Base-by-base conservation (phyloP, 257 asterid genomes). In the Rauvolfia tetraphylla region DNA sequence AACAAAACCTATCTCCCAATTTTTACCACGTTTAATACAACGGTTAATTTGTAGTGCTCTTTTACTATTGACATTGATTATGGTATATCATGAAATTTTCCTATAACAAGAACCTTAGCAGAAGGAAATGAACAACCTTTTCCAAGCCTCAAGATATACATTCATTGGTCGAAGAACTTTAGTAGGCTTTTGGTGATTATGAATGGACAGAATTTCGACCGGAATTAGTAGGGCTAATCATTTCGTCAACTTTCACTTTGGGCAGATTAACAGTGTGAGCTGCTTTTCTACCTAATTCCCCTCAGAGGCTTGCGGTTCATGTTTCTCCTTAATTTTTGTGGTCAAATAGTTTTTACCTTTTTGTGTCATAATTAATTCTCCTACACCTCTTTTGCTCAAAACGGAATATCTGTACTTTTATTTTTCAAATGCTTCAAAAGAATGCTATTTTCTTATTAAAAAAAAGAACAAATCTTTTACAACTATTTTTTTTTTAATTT, bases 241-340 rank as follows among this genome's bases (percentile, higher is more conserved):
- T 75, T 75, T 48, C n/a, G 31, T 38, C 25, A 46, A 62, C 61
- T 31, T 20, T 46, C 23, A 31, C 78, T 75, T 75, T 75, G 18
- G 17, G 48, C 17, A 27, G 15, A 42, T n/a, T n/a, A n/a, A 51
- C 62, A 61, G 31, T 20, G n/a, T 58, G 5, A 74, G 53, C 53
- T 6, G 17, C 53, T 46, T 46, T 46, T 46, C 14, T 46, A 7
- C 53, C 53, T 6, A 46, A 9, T 46, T 46, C 53, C 53, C 7
- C 53, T 2, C 14, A 46, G 44, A 34, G 22, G 38, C 67, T 59
- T 73, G 18, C 14, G 17, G 23, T 44, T 62, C 23, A 18, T 59
- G 33, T 22, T 49, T 33, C 11, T 13, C 34, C 15, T 29, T 75
- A 46, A 9, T 46, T 42, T 20, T 7, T 74, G 13, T 38, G 10